Base-by-base conservation (phyloP, 768 basidiomycete genomes). In the Russula griseocarnosa region DNA sequence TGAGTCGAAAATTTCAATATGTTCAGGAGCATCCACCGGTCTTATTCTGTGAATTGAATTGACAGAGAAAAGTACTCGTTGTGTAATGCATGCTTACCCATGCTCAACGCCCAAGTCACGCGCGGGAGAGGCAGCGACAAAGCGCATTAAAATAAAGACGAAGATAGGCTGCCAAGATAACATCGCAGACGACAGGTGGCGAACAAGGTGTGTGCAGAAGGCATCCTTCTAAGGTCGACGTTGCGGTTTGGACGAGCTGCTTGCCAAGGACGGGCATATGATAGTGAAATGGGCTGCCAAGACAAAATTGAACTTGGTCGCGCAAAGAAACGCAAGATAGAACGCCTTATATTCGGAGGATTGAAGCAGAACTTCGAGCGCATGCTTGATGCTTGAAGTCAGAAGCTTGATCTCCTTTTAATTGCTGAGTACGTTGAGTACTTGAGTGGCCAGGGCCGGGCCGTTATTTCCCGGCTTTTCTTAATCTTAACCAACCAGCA, bases 71-170 rank as follows among this genome's bases (percentile, higher is more conserved):
- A 55, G 8, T 14, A 16, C 10, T 24, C 10, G 26, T 54, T 26
- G 52, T 7, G 2, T 34, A 24, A 34, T 8, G 36, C 28, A 46
- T 46, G 32, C 64, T n/a, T 40, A 55, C 61, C 55, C 28, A n/a
- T 55, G 10, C 4, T 20, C 47, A 18, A 24, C 9, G 32, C 13
- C 20, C 30, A 32, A n/a, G 44, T 58, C 26, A 26, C 16, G 22
- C 26, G 55, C 4, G 9, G 49, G 55, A 16, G 32, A 44, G 4
- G 59, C 26, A 14, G 14, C 4, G 47, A 26, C 18, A 9, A 51
- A 34, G 8, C 28, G n/a, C 1, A 46, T 28, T 26, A 66, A 16
- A 56, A 84, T 81, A 82, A 83, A 22, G 81, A 85, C 68, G 82
- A 80, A 80, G 83, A 82, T 22, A 81, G 81, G 6, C 63, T 70